Evolutionary conservation across 306 rosid species (phyloP), one percentile per base, ranked within the genome.

Genomic region (Lathyrus sativus): DNA sequence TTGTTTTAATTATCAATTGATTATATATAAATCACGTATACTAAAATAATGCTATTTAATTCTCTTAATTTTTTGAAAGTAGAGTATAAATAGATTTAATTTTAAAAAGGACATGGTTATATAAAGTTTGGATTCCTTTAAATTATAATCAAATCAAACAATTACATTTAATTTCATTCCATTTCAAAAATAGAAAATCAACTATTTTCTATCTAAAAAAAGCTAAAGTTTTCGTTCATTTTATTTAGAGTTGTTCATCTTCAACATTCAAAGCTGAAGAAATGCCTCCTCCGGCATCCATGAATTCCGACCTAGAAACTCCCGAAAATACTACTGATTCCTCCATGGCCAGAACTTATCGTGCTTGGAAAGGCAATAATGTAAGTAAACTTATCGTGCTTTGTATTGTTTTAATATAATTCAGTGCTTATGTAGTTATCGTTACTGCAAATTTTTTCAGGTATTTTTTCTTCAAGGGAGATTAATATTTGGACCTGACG

Each of bases 401-500:
- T 44, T 62, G 2, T 14, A 15, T 11, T 22, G 29, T 61, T 67
- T 11, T 26, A 28, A 44, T 9, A 12, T 3, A 22, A 9, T 50
- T 2, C 7, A 46, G 2, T 13, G 7, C 22, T 19, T 19, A 19
- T 19, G 1, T 19, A 19, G 22, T 19, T 31, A 31, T 31, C 35
- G 35, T 5, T 5, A 33, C 7, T 33, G 8, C 8, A 33, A 29
- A 6, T 42, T 29, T 68, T 56, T 77, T 73, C 95, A 93, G 98
- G 91, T 86, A 64, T 93, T 93, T 81, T 80, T 80, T 6, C 88
- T 88, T 66, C 82, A 75, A 81, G 98, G 98, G 66, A 90, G 91
- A 77, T 81, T 93, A 71, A 85, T 93, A 68, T 93, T 93, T 65
- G 98, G 98, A 63, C 98, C 98, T 2, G 97, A 93, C 74, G 91